phyloP scores from a whole-genome alignment of 2,329 filamentous ascomycete genomes.

The Xylogone sp. region DNA sequence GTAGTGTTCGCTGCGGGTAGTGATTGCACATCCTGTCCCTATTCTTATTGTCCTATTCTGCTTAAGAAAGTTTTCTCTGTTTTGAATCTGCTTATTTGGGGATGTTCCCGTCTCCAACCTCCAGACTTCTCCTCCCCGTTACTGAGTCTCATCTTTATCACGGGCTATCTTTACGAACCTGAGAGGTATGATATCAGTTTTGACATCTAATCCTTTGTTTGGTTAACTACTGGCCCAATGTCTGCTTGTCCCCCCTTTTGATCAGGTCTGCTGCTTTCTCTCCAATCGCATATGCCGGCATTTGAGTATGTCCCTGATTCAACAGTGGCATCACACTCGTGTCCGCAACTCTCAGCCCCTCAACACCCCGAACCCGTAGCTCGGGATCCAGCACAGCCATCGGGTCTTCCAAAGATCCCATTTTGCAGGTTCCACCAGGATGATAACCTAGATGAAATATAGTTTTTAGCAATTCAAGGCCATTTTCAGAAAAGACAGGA shows the following conservation, averaged over 20 bases:
- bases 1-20: too few species aligned
- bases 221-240: slow-evolving; percentile 1
- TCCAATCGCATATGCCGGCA: slow-evolving; percentile 55
- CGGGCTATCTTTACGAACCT: too few species aligned
- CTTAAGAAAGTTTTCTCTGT: too few species aligned
- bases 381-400: slow-evolving; percentile 31
- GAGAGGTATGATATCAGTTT: too few species aligned
- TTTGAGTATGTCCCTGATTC: slow-evolving; percentile 50
- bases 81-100: too few species aligned
- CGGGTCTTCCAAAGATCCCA: slow-evolving; percentile 44
- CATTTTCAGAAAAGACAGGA: neutral
- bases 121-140: too few species aligned
- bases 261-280: slow-evolving; percentile 51
- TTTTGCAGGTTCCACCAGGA: slow-evolving; percentile 52
- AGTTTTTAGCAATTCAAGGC: too few species aligned
- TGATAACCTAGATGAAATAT: slow-evolving; percentile 43
- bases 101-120: too few species aligned
- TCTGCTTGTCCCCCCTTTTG: slow-evolving; percentile 27
- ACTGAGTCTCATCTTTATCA: too few species aligned
- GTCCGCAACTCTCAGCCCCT: slow-evolving; percentile 22
- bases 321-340: slow-evolving; percentile 29
- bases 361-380: slow-evolving; percentile 18
- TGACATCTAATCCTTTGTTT: slow-evolving; percentile 4
- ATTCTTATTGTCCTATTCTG: too few species aligned
- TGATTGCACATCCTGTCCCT: too few species aligned